Percentiles rank a stretch among this genome's conserved stretches.
Evolutionary conservation across 2,329 filamentous ascomycete genomes (phyloP).

Genomic region (Zalaria sp.): DNA sequence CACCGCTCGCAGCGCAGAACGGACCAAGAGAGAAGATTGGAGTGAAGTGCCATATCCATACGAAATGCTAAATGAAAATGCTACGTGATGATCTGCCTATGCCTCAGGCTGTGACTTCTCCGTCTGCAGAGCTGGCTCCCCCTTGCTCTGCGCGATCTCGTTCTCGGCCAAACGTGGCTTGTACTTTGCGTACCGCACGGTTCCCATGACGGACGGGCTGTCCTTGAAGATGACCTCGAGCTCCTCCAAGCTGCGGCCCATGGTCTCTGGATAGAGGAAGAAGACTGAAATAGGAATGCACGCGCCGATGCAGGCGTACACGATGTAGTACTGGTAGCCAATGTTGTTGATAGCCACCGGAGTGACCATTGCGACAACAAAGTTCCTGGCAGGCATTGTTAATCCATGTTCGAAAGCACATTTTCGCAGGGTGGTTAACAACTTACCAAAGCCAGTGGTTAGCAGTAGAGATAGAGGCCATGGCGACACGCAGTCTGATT

Average conservation of each 20-base stretch:
- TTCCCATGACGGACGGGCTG: conserved; percentile 6
- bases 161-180: conserved; percentile 3
- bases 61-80: no score
- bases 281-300: conserved; percentile 31
- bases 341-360: conserved; percentile 36
- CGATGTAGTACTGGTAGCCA: conserved; percentile 37
- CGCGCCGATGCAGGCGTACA: conserved; percentile 33
- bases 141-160: conserved; percentile 3
- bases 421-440: neutral
- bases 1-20: no score
- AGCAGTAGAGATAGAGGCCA: conserved; percentile 42
- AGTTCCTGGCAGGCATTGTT: conserved; percentile 18
- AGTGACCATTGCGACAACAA: conserved; percentile 31
- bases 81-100: no score
- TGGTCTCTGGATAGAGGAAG: conserved; percentile 29
- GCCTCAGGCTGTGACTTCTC: neutral
- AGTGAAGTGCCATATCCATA: no score
- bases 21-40: no score
- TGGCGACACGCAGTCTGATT: conserved; percentile 35
- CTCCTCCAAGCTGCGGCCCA: conserved; percentile 16
- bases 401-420: no score
- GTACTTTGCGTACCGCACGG: conserved; percentile 5
- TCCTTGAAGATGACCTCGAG: conserved; percentile 15
- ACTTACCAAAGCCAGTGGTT: conserved; percentile 37
- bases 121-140: neutral